A percentile compares a stretch with the other conserved stretches of the same genome.
Conservation (phyloP, 352 stramenopile genomes). For the Phytophthora ramorum region DNA sequence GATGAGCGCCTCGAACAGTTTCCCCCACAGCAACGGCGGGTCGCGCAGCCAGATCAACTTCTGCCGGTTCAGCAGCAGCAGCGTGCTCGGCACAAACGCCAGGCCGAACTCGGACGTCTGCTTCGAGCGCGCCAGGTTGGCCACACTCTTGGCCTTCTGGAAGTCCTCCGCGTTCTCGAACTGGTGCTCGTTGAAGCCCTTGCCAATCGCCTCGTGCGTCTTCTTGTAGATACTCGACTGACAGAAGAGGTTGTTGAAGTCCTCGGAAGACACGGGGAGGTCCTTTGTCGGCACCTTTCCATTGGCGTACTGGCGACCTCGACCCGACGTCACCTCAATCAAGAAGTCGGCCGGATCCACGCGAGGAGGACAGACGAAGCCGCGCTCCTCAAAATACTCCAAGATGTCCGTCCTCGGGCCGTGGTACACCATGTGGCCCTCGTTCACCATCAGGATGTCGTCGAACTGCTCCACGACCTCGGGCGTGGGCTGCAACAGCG, state of each 20-base stretch:
- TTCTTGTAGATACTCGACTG: constrained; percentile 65
- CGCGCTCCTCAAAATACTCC: constrained; percentile 90
- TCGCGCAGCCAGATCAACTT: constrained; percentile 75
- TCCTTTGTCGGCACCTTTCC: constrained; percentile 39
- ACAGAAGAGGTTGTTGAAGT: constrained; percentile 69
- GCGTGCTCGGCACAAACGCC: constrained; percentile 46
- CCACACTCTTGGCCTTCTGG: constrained; percentile 58
- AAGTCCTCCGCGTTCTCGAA: constrained; percentile 62
- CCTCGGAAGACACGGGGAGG: constrained; percentile 40
- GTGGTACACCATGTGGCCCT: constrained; percentile 94
- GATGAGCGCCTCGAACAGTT: constrained; percentile 69
- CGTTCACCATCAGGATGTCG: constrained; percentile 94
- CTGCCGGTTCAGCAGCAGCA: constrained; percentile 61
- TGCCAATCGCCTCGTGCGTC: constrained; percentile 53
- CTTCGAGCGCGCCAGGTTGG: constrained; percentile 56
- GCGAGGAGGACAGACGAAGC: constrained; percentile 73
- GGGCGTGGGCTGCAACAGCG: constrained; percentile 62
- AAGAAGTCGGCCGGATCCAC: constrained; percentile 78
- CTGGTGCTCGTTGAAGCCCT: constrained; percentile 59
- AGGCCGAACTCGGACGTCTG: constrained; percentile 62
- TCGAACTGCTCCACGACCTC: constrained; percentile 97
- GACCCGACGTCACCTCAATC: constrained; percentile 73
- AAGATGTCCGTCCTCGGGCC: constrained; percentile 78
- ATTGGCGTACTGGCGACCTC: constrained; percentile 55
- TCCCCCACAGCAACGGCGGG: constrained; percentile 64